Evolutionary conservation across 179 eudicot species (phyloP).

Genomic region (Dionaea muscipula): DNA sequence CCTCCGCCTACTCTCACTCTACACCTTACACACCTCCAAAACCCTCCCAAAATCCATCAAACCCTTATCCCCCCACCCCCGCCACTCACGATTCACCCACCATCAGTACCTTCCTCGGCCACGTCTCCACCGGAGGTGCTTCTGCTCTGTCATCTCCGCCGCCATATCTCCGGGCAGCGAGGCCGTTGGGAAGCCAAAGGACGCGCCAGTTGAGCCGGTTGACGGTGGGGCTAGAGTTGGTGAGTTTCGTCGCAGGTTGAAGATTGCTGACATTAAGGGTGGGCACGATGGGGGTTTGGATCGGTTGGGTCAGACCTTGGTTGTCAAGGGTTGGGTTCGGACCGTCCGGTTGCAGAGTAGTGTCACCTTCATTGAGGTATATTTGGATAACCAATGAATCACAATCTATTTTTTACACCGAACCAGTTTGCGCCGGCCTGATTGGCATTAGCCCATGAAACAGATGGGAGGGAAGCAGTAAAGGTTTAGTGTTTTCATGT

Average conservation of each 20-base stretch:
- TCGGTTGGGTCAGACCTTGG: slow-evolving; percentile 48
- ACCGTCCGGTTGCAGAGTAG: slow-evolving; percentile 78
- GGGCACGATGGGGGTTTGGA: slow-evolving; percentile 73
- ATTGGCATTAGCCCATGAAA: too few relatives aligned
- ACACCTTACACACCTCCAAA: slow-evolving; percentile 11
- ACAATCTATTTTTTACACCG: too few relatives aligned
- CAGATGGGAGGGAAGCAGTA: too few relatives aligned
- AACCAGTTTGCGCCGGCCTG: too few relatives aligned
- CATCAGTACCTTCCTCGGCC: slow-evolving; percentile 1
- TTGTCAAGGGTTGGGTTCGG: slow-evolving; percentile 79
- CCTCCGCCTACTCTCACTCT: slow-evolving; percentile 35
- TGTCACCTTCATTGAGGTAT: slow-evolving; percentile 89
- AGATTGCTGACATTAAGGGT: slow-evolving; percentile 60
- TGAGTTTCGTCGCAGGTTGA: slow-evolving; percentile 46
- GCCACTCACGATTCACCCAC: slow-evolving; percentile 10
- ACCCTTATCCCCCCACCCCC: slow-evolving; percentile 1
- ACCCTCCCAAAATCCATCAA: slow-evolving; percentile 13
- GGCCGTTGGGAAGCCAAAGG: slow-evolving; percentile 18
- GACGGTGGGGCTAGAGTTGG: slow-evolving; percentile 29
- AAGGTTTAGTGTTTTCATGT: too few relatives aligned
- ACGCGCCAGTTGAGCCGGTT: slow-evolving; percentile 11
- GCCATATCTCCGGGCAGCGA: slow-evolving; percentile 32
- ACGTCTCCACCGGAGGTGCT: slow-evolving; percentile 19
- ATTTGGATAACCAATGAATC: too few relatives aligned
- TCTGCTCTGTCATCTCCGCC: slow-evolving; percentile 30